phyloP scores from a whole-genome alignment of 2,329 filamentous ascomycete genomes.

The Beauveria sp. region DNA sequence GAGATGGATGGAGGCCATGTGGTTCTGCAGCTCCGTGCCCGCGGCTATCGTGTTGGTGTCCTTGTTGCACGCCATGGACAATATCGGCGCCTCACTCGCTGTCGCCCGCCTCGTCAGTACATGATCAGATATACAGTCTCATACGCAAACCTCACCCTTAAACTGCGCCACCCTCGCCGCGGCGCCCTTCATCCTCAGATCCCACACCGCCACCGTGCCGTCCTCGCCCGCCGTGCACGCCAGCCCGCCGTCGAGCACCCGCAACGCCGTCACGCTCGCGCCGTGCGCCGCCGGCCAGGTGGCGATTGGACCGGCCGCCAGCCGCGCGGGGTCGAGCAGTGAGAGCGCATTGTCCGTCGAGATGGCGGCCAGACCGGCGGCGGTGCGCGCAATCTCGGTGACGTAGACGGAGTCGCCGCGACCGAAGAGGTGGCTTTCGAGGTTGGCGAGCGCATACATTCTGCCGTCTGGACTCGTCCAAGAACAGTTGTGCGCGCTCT shows the following conservation, averaged over 20 bases:
- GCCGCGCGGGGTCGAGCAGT: constrained; percentile 51
- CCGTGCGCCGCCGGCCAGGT: constrained; percentile 46
- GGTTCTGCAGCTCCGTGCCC: constrained; percentile 64
- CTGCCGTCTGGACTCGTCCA: neutral
- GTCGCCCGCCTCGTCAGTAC: constrained; percentile 16
- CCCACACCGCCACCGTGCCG: constrained; percentile 59
- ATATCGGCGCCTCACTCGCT: constrained; percentile 45
- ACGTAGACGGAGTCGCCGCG: constrained; percentile 42
- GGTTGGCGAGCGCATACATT: constrained; percentile 28
- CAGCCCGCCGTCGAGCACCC: constrained; percentile 43
- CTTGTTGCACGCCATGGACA: constrained; percentile 56
- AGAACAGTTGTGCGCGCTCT: neutral
- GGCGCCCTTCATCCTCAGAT: constrained; percentile 42
- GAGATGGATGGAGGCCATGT: constrained; percentile 52
- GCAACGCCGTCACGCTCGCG: constrained; percentile 53
- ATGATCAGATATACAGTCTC: neutral
- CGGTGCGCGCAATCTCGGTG: constrained; percentile 46
- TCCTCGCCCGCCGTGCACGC: constrained; percentile 67
- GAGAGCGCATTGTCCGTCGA: constrained; percentile 64
- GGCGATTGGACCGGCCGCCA: constrained; percentile 43
- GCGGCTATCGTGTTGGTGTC: constrained; percentile 55
- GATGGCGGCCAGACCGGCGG: constrained; percentile 50
- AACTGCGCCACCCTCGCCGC: constrained; percentile 36
- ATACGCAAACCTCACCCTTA: constrained; percentile 29
- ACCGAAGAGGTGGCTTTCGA: constrained; percentile 24